A percentile compares a stretch with the other conserved stretches of the same genome.
These are phyloP conservation scores for Phytophthora megakarya DNA, from an alignment of 352 stramenopile genomes.

Conservation along the genomic window DNA sequence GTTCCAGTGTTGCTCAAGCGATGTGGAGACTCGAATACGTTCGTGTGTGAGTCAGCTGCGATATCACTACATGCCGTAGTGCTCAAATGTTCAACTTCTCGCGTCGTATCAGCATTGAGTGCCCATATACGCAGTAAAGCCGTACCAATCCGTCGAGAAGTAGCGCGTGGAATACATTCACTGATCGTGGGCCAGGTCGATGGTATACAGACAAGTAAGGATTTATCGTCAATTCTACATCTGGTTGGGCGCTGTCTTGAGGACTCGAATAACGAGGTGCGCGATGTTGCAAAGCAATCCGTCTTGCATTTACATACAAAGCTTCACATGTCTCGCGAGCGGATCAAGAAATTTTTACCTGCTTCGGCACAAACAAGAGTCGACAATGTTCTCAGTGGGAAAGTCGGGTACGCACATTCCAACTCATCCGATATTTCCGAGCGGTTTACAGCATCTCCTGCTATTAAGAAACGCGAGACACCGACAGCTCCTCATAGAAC, in stretches of 20 bases:
- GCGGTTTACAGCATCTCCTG: background rate
- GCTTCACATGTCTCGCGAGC: conserved; percentile 43
- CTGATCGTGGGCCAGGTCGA: conserved; percentile 51
- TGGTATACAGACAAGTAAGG: conserved; percentile 42
- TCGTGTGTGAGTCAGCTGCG: conserved; percentile 70
- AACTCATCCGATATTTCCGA: conserved; percentile 4
- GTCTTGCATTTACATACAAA: conserved; percentile 53
- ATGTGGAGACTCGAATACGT: conserved; percentile 70
- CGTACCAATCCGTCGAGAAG: conserved; percentile 60
- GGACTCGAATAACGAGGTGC: conserved; percentile 81
- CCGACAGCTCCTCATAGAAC: background rate
- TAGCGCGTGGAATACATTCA: conserved; percentile 57
- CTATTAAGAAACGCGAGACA: conserved; percentile 11
- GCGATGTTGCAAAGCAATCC: conserved; percentile 66
- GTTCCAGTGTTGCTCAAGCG: conserved; percentile 69
- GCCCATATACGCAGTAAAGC: conserved; percentile 54
- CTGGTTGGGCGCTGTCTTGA: conserved; percentile 68
- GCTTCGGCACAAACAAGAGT: conserved; percentile 48
- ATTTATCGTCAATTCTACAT: conserved; percentile 44
- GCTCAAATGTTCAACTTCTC: conserved; percentile 54
- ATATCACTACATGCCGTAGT: conserved; percentile 55
- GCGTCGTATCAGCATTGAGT: conserved; percentile 49
- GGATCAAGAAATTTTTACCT: conserved; percentile 64
- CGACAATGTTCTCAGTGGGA: conserved; percentile 46
- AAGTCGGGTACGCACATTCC: conserved; percentile 23